These are phyloP conservation scores for Xylaria intraflava DNA, from an alignment of 495 filamentous ascomycete species.

Conservation along the genomic window DNA sequence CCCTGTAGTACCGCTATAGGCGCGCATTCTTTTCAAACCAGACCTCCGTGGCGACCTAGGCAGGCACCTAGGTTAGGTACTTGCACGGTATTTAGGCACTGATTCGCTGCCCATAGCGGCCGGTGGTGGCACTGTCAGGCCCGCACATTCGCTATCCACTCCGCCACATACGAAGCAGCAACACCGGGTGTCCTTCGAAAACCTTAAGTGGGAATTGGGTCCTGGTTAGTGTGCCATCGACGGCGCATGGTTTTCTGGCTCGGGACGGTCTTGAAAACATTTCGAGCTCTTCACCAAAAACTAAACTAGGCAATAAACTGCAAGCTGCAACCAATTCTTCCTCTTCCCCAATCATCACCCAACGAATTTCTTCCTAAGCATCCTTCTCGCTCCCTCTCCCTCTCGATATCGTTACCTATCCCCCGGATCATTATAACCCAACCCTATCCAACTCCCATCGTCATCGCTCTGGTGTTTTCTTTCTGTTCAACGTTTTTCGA, in stretches of 20 bases:
- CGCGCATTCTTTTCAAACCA: too few species aligned
- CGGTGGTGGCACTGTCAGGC: too few species aligned
- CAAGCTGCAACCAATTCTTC: conserved; percentile 10
- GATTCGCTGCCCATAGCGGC: too few species aligned
- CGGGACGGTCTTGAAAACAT: conserved; percentile 10
- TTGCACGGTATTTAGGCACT: too few species aligned
- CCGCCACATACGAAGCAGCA: neutral
- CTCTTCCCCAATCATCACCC: conserved; percentile 4
- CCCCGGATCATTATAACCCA: neutral
- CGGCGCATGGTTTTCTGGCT: conserved; percentile 8
- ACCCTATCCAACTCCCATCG: neutral
- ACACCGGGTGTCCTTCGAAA: conserved; percentile 2
- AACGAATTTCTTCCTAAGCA: neutral
- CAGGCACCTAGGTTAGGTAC: too few species aligned
- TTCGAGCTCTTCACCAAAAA: conserved; percentile 12
- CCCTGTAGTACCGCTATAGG: too few species aligned
- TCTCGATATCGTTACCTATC: neutral
- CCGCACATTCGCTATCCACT: too few species aligned
- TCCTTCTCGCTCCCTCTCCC: neutral
- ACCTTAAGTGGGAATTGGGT: neutral
- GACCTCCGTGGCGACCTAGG: too few species aligned
- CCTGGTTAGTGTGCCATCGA: conserved; percentile 4
- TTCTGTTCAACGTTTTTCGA: neutral
- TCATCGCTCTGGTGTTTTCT: neutral
- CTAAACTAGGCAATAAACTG: neutral